Base-by-base conservation (phyloP, 352 stramenopile genomes). In the Globisporangium recalcitrans region DNA sequence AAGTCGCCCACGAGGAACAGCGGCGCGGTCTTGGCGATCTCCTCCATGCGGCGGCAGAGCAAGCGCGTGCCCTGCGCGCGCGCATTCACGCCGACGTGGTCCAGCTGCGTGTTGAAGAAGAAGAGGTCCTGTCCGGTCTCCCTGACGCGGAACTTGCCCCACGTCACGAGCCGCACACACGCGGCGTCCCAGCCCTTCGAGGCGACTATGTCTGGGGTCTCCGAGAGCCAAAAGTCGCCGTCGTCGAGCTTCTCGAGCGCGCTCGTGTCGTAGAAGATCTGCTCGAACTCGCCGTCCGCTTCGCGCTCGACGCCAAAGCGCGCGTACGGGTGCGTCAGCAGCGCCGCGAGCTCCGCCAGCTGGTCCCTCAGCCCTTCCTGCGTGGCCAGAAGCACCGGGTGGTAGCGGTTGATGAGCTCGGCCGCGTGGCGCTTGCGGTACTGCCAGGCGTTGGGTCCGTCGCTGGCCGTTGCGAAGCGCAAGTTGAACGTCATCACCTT, bases 401-500 rank as follows among this genome's bases (percentile, higher is more conserved):
- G 80, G 61, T 88, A 90, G 19, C 82, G 74, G 44, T 90, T 81
- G 58, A 91, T 85, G 59, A 91, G 73, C 40, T 91, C 78, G 2
- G 78, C 77, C 36, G 90, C 72, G 59, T 91, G 78, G 48, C 87
- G 75, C 61, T 91, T 90, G 52, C 80, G 78, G 60, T 77, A 88
- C 5, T 65, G 59, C 80, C 82, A 91, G 63, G 77, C 76, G 68
- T 90, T 88, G 52, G 58, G 67, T 14, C 80, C 82, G 62, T 91
- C 82, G 40, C 70, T 80, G 3, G 64, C 82, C 19, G 78, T 75
- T 1, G 78, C 82, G 60, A 88, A 91, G 52, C 82, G 77, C 63
- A 91, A 58, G 71, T 91, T 91, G 67, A 91, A 91, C n/a, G 82
- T 91, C 82, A 91, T 91, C 62, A 91, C 67, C 56, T 87, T 87